phyloP scores from a whole-genome alignment of 1,284 basidiomycete species.

The Microbotryomycetes sp. region DNA sequence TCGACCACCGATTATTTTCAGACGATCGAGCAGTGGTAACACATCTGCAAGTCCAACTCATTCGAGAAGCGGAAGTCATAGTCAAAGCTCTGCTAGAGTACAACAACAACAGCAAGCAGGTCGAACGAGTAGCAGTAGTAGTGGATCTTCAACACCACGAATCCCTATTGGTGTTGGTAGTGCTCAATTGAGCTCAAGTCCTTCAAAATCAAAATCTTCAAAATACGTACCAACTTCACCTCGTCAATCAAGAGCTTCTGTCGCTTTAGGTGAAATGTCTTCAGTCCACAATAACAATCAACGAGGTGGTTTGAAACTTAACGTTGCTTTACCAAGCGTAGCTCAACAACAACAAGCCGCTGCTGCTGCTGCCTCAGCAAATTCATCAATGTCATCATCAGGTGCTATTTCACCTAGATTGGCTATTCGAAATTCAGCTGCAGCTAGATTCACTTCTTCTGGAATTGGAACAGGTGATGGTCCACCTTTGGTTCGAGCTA shows the following conservation, averaged over 20 bases:
- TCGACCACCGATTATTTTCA: background rate
- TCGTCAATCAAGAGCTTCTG: slow-evolving; percentile 7
- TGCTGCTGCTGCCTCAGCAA: background rate
- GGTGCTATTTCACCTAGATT: slow-evolving; percentile 13
- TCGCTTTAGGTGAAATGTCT: background rate
- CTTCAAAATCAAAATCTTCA: background rate
- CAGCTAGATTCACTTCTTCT: slow-evolving; percentile 22
- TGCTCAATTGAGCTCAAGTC: background rate
- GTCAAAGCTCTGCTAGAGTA: background rate
- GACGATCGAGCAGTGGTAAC: slow-evolving; percentile 1
- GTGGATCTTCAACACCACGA: slow-evolving; percentile 3
- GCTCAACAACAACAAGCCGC: background rate
- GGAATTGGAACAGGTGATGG: slow-evolving; percentile 19
- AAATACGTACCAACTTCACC: slow-evolving; percentile 30
- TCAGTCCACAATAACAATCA: background rate
- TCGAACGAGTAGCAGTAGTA: slow-evolving; percentile 1
- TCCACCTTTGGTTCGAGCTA: slow-evolving; percentile 29
- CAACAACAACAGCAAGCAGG: background rate
- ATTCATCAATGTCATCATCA: background rate
- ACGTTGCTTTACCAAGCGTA: background rate
- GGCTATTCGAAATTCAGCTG: slow-evolving; percentile 29
- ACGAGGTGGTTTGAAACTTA: background rate
- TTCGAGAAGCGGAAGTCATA: slow-evolving; percentile 1
- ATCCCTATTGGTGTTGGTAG: background rate
- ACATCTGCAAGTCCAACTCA: background rate